Evolutionary conservation across 768 basidiomycete genomes (phyloP).

Genomic region (Auriculariales sp.): DNA sequence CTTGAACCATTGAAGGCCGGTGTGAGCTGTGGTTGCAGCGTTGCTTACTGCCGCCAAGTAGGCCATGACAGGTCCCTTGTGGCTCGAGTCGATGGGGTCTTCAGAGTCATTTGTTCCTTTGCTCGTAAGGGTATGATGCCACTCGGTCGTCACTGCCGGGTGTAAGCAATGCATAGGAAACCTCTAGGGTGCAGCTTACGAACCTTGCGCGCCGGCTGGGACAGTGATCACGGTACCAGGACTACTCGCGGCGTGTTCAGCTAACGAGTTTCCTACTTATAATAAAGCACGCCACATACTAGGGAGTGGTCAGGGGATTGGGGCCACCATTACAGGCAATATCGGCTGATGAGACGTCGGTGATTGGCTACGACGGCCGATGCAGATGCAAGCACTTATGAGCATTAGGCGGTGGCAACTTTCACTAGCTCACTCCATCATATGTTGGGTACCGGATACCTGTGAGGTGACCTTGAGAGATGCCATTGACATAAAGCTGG

Average conservation of each 20-base stretch:
- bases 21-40: constrained; percentile 30
- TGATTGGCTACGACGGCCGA: constrained; percentile 28
- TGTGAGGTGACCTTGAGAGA: constrained; percentile 25
- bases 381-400: not conserved
- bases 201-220: constrained; percentile 27
- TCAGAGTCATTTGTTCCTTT: constrained; percentile 32
- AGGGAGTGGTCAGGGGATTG: constrained; percentile 24
- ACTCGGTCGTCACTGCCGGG: constrained; percentile 32
- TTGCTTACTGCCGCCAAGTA: constrained; percentile 28
- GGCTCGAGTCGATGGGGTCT: constrained; percentile 33
- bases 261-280: not conserved
- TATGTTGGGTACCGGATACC: constrained; percentile 29
- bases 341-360: constrained; percentile 37
- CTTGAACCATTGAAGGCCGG: constrained; percentile 39
- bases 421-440: constrained; percentile 21
- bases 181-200: not conserved
- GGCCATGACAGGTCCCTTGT: constrained; percentile 11
- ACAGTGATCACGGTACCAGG: constrained; percentile 32
- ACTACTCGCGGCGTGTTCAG: too few relatives aligned
- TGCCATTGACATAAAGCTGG: constrained; percentile 39
- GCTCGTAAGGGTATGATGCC: constrained; percentile 32
- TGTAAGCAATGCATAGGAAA: not conserved
- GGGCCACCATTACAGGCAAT: constrained; percentile 47
- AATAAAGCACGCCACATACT: not conserved
- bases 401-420: constrained; percentile 33